Evolutionary conservation across 176 grass and related monocot species (phyloP).

Genomic region (Carex parvula): DNA sequence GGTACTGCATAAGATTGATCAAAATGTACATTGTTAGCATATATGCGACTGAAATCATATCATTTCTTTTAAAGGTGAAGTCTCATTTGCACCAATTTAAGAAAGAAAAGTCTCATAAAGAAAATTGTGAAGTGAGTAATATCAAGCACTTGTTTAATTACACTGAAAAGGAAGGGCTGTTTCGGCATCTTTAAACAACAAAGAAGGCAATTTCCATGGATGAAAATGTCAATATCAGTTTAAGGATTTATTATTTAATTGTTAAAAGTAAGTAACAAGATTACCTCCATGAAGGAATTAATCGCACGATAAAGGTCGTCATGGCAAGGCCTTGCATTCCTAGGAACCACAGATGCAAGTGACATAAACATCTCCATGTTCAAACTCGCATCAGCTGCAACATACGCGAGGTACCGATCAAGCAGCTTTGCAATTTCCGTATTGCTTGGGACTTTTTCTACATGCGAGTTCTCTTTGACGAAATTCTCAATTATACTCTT

Average conservation of each 20-base stretch:
- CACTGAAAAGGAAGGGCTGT: too few species aligned
- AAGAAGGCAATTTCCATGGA: background rate
- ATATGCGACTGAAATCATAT: background rate
- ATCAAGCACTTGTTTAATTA: too few species aligned
- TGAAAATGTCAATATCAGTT: background rate
- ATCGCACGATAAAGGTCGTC: constrained; percentile 72
- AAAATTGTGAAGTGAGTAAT: too few species aligned
- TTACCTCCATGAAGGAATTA: constrained; percentile 73
- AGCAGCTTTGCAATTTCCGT: constrained; percentile 59
- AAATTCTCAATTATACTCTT: constrained; percentile 75
- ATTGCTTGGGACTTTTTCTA: constrained; percentile 32
- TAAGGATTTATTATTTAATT: background rate
- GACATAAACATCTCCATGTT: constrained; percentile 73
- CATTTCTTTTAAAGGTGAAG: too few species aligned
- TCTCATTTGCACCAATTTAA: too few species aligned
- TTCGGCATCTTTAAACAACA: too few species aligned
- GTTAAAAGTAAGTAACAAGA: background rate
- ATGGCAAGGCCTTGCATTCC: constrained; percentile 57
- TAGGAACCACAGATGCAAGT: constrained; percentile 52
- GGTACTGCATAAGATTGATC: constrained; percentile 38
- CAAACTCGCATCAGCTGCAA: constrained; percentile 66
- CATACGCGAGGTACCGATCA: constrained; percentile 38
- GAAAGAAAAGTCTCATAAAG: too few species aligned
- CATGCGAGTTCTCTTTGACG: constrained; percentile 36
- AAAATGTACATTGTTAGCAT: background rate